A percentile compares a stretch with the other conserved stretches of the same genome.
Conservation (phyloP, 148 eudicot genomes). For the Diospyros lotus region DNA sequence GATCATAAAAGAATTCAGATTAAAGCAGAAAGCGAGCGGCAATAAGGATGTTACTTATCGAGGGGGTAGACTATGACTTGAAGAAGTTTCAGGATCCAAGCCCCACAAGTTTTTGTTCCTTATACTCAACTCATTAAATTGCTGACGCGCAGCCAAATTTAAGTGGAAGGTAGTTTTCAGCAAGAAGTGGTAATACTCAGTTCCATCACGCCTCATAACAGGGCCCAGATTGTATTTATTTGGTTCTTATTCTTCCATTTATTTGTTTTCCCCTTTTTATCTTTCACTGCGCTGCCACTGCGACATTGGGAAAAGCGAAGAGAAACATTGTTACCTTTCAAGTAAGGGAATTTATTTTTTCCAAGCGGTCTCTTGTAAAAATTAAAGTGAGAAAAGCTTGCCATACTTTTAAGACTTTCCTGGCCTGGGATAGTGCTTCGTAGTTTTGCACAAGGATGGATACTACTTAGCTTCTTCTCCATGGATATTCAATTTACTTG, state of each 20-base stretch:
- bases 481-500: no score
- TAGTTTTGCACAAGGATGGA: no score
- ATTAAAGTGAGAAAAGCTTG: not conserved
- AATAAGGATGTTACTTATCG: conserved; percentile 25
- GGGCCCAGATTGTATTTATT: not conserved
- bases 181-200: not conserved
- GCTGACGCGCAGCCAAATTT: not conserved
- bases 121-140: not conserved
- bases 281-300: no score
- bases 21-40: conserved; percentile 39
- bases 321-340: not conserved
- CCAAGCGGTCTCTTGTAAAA: not conserved
- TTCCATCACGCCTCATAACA: no score
- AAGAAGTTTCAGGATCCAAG: conserved; percentile 5
- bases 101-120: conserved; percentile 1
- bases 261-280: no score
- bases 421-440: no score
- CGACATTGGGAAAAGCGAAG: no score
- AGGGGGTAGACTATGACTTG: conserved; percentile 30
- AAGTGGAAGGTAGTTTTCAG: not conserved
- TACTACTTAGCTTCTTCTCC: no score
- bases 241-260: not conserved
- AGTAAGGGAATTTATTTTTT: not conserved
- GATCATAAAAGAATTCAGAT: conserved; percentile 38
- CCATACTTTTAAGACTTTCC: no score